phyloP scores from a whole-genome alignment of 1,139 yeast species.

The Arxiozyma slooffiae region DNA sequence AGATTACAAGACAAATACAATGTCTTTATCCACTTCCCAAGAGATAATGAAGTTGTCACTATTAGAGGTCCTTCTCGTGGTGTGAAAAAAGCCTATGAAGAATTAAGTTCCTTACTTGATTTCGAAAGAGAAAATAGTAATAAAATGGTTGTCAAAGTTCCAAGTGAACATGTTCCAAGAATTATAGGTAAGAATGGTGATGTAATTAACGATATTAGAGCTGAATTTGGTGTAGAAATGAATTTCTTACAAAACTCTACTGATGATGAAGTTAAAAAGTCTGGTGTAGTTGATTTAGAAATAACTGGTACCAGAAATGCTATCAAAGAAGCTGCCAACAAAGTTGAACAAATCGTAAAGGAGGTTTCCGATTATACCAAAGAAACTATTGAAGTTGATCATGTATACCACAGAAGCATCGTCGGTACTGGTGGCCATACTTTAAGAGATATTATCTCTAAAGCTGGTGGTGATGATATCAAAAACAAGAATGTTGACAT shows the following conservation, averaged over 20 bases:
- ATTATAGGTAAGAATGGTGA: conserved; percentile 89
- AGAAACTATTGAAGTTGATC: conserved; percentile 54
- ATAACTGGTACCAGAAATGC: conserved; percentile 74
- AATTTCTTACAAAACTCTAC: conserved; percentile 45
- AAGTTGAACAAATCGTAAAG: conserved; percentile 53
- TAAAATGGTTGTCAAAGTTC: conserved; percentile 52
- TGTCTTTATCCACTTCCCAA: conserved; percentile 73
- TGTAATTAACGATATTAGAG: conserved; percentile 71
- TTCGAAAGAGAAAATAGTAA: conserved; percentile 85
- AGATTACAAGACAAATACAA: conserved; percentile 84
- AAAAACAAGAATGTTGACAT: conserved; percentile 56
- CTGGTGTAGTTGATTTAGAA: conserved; percentile 46
- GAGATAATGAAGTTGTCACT: conserved; percentile 53
- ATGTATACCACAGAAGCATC: conserved; percentile 67
- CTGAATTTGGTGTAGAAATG: conserved; percentile 69
- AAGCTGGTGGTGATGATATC: conserved; percentile 62
- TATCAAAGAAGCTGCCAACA: conserved; percentile 62
- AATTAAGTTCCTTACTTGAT: conserved; percentile 70
- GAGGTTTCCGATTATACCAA: conserved; percentile 60
- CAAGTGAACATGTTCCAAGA: conserved; percentile 63
- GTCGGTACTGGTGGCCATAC: conserved; percentile 76
- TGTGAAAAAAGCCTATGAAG: conserved; percentile 77
- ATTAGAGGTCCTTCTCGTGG: conserved; percentile 89
- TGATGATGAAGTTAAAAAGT: conserved; percentile 34
- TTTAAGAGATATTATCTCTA: conserved; percentile 62